phyloP scores from a whole-genome alignment of 129 eudicot species.

The Mikania micrantha region DNA sequence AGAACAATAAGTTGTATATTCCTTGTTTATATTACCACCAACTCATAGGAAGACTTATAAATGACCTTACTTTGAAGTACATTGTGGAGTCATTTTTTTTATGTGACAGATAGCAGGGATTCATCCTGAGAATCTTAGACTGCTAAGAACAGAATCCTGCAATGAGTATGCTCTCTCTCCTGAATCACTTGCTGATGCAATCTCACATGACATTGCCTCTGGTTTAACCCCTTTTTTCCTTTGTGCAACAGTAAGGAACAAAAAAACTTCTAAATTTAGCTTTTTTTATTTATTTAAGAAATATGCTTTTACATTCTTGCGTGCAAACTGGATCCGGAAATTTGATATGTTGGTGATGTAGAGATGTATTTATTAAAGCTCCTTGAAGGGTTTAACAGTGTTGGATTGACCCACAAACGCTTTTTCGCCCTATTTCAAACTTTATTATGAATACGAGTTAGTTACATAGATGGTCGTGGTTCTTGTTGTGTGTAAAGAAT shows the following conservation, averaged over 20 bases:
- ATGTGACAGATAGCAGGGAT: constrained; percentile 84
- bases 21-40: neutral
- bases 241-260: constrained; percentile 83
- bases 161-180: constrained; percentile 81
- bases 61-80: neutral
- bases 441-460: too few species aligned
- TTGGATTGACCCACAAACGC: neutral
- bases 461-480: too few species aligned
- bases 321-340: neutral
- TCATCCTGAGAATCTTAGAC: constrained; percentile 63
- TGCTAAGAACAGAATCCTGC: constrained; percentile 61
- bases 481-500: too few species aligned
- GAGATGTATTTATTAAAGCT: neutral
- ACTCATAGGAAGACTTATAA: neutral
- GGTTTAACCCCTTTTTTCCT: constrained; percentile 83
- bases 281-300: neutral
- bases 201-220: constrained; percentile 52
- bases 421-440: neutral
- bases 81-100: neutral
- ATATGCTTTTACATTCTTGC: neutral
- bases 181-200: constrained; percentile 49
- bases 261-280: neutral
- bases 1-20: too few species aligned
- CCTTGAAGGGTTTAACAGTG: neutral
- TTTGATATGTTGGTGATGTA: neutral